These are phyloP conservation scores for Neopestalotiopsis sp. DNA, from an alignment of 2,329 filamentous ascomycete species.

Conservation along the genomic window DNA sequence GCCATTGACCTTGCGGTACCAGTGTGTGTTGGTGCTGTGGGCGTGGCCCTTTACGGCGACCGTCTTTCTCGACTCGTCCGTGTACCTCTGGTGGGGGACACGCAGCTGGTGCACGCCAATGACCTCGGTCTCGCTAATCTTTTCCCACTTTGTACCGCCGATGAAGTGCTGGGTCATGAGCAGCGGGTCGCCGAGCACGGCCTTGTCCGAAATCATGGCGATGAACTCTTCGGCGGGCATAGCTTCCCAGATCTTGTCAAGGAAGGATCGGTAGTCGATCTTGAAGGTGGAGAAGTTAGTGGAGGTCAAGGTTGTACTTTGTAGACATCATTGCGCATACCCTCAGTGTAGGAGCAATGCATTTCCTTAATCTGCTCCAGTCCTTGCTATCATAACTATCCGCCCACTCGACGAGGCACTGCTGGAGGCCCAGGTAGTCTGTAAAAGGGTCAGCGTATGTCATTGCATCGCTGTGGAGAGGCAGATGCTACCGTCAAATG, in stretches of 20 bases:
- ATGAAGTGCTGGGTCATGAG: conserved; percentile 71
- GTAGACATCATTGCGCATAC: conserved; percentile 34
- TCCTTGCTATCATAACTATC: conserved; percentile 70
- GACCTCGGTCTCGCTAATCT: conserved; percentile 61
- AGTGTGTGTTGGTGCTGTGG: conserved; percentile 62
- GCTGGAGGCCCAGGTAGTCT: conserved; percentile 37
- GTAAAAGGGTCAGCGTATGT: conserved; percentile 8
- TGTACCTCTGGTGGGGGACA: conserved; percentile 67
- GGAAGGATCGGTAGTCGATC: conserved; percentile 74
- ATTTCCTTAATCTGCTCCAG: conserved; percentile 61
- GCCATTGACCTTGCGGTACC: conserved; percentile 62
- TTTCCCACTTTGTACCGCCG: conserved; percentile 62
- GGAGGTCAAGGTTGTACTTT: conserved; percentile 5
- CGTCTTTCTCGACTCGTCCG: conserved; percentile 48
- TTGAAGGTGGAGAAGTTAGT: conserved; percentile 34
- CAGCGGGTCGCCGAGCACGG: conserved; percentile 64
- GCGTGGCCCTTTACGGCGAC: conserved; percentile 65
- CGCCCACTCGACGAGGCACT: conserved; percentile 58
- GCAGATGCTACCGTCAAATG: conserved; percentile 16
- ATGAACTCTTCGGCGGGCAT: conserved; percentile 68
- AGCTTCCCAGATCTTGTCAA: conserved; percentile 63
- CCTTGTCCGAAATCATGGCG: conserved; percentile 59
- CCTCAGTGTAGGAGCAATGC: conserved; percentile 65
- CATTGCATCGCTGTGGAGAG: not conserved
- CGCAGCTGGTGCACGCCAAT: conserved; percentile 66